phyloP scores from a whole-genome alignment of 208 protist genomes.

The Trypanosoma boissoni region DNA sequence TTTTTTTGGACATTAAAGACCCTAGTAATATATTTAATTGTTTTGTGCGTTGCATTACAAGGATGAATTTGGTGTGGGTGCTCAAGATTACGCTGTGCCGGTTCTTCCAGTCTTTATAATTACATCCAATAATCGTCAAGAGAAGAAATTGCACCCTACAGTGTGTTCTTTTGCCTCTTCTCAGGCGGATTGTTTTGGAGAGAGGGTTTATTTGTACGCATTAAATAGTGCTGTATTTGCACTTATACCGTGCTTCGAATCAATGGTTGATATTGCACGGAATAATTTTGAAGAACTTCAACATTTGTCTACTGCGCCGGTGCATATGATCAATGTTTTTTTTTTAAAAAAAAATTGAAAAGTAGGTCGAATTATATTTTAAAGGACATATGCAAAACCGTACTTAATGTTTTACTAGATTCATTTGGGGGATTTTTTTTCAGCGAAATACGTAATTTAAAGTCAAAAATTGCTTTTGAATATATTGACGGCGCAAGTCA shows the following conservation, averaged over 20 bases:
- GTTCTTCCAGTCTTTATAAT: constrained; percentile 27
- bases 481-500: constrained; percentile 7
- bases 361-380: neutral
- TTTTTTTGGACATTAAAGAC: constrained; percentile 14
- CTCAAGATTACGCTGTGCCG: constrained; percentile 32
- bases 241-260: constrained; percentile 37
- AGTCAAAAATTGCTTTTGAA: constrained; percentile 10
- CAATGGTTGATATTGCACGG: constrained; percentile 37
- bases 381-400: constrained; percentile 11
- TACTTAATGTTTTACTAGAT: constrained; percentile 16
- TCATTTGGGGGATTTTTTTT: constrained; percentile 15
- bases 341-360: constrained; percentile 8
- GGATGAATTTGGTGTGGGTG: constrained; percentile 33
- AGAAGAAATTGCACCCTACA: constrained; percentile 28
- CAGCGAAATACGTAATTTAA: constrained; percentile 14
- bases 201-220: constrained; percentile 29
- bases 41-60: constrained; percentile 41
- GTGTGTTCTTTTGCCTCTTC: constrained; percentile 28
- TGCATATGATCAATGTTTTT: constrained; percentile 12
- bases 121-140: constrained; percentile 24
- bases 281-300: constrained; percentile 43
- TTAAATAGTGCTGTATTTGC: constrained; percentile 43
- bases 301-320: constrained; percentile 10
- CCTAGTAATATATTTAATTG: constrained; percentile 25
- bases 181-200: constrained; percentile 11